phyloP scores from a whole-genome alignment of 2,329 filamentous ascomycete genomes.

The Phialophora verrucosa region DNA sequence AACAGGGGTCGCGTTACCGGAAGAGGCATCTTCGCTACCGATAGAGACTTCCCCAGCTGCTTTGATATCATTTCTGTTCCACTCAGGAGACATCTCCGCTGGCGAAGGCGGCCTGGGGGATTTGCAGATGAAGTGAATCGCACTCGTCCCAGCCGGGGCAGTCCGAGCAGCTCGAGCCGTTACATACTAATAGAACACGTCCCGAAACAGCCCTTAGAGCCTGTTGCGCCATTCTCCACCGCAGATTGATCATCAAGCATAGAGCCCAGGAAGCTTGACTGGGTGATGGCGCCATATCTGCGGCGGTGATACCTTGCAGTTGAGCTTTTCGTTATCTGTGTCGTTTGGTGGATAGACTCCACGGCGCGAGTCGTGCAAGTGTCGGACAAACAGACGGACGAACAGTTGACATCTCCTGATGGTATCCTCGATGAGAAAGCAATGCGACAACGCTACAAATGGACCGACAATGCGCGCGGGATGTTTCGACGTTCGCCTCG shows the following conservation, averaged over 20 bases:
- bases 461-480: neutral
- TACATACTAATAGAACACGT: neutral
- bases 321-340: neutral
- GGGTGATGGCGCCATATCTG: neutral
- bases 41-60: neutral
- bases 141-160: neutral
- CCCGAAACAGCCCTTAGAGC: too few relatives aligned
- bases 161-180: neutral
- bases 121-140: neutral
- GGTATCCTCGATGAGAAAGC: neutral
- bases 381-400: constrained; percentile 2
- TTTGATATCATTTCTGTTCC: neutral
- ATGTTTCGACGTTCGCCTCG: neutral
- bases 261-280: neutral
- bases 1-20: neutral
- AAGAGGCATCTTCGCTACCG: neutral
- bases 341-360: neutral
- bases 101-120: neutral
- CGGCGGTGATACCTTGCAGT: neutral
- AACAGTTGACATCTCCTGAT: neutral
- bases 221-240: neutral
- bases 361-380: neutral
- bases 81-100: neutral
- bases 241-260: neutral
- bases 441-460: neutral